Conservation (phyloP, 2,329 filamentous ascomycete species). For the Magnaporthiopsis rhizophila region DNA sequence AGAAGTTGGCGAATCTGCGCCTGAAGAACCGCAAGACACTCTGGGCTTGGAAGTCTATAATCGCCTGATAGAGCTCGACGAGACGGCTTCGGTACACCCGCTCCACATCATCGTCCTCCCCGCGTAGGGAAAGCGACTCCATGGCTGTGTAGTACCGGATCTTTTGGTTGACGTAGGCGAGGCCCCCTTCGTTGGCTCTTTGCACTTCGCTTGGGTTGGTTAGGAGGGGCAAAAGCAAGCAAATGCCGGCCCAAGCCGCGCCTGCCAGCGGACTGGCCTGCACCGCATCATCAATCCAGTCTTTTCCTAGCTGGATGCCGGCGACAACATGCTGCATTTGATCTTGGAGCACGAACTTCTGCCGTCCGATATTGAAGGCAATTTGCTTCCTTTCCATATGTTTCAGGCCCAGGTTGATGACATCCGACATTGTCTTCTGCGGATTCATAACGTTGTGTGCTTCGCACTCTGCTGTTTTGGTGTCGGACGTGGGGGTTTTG, state of each 20-base stretch:
- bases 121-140: constrained; percentile 5
- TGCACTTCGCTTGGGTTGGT: constrained; percentile 6
- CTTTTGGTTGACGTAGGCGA: constrained; percentile 8
- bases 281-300: constrained; percentile 6
- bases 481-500: neutral
- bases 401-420: constrained; percentile 6
- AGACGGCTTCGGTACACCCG: neutral
- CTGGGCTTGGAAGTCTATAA: constrained; percentile 9
- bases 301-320: constrained; percentile 3
- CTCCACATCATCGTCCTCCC: neutral
- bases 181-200: constrained; percentile 7
- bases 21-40: constrained; percentile 9
- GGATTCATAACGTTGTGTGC: neutral
- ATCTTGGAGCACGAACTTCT: constrained; percentile 8
- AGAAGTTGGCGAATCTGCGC: constrained; percentile 6
- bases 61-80: constrained; percentile 8
- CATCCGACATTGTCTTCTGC: constrained; percentile 2
- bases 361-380: constrained; percentile 1
- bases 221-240: constrained; percentile 8
- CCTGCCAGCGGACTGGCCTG: constrained; percentile 3
- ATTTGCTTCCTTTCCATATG: constrained; percentile 8
- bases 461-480: neutral
- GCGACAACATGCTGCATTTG: constrained; percentile 3
- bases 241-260: constrained; percentile 5
- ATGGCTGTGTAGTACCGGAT: constrained; percentile 9